Evolutionary conservation across 2,329 filamentous ascomycete species (phyloP).

Genomic region (Teratosphaeria gauchensis): DNA sequence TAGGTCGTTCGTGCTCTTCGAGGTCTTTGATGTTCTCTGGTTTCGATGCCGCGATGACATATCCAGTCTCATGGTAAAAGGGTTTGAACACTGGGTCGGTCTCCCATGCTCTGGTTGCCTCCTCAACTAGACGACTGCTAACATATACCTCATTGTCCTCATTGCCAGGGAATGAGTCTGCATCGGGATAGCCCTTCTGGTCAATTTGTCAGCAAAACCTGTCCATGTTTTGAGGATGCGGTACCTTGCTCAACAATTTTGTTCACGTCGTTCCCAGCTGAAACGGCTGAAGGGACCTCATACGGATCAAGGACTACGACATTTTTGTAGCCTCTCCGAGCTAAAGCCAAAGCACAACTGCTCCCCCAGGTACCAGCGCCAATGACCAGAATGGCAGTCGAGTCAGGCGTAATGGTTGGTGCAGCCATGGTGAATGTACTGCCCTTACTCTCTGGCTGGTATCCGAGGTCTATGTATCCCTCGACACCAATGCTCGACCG

Average conservation of each 20-base stretch:
- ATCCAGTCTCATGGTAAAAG: constrained; percentile 39
- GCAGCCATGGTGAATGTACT: neutral
- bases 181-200: constrained; percentile 10
- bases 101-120: constrained; percentile 35
- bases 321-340: constrained; percentile 39
- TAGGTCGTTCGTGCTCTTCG: constrained; percentile 9
- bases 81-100: constrained; percentile 33
- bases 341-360: constrained; percentile 44
- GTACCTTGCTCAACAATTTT: constrained; percentile 39
- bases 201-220: constrained; percentile 5
- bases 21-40: constrained; percentile 3
- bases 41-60: constrained; percentile 34
- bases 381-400: constrained; percentile 30
- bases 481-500: neutral
- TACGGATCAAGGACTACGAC: constrained; percentile 41
- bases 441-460: neutral
- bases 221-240: neutral
- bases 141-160: constrained; percentile 27
- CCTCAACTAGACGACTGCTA: constrained; percentile 25
- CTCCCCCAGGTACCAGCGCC: constrained; percentile 45
- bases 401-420: neutral
- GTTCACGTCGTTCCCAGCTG: constrained; percentile 43
- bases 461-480: neutral
- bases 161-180: constrained; percentile 15
- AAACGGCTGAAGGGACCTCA: constrained; percentile 37